Evolutionary conservation across 2,329 filamentous ascomycete genomes (phyloP).

Genomic region (Curvularia verruculosa): DNA sequence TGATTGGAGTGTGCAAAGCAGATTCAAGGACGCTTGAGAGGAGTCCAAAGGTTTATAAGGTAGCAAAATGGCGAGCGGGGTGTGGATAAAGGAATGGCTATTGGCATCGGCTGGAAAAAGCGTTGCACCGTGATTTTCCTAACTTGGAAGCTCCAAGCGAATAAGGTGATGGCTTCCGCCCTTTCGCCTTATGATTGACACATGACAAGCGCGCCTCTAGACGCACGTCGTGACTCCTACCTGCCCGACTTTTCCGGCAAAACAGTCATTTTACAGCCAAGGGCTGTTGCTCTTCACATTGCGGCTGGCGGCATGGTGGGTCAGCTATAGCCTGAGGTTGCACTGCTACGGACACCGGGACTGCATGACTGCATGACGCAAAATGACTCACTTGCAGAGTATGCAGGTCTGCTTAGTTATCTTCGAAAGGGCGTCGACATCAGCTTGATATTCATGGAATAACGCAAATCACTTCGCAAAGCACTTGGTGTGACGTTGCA

Average conservation of each 20-base stretch:
- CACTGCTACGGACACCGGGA: neutral
- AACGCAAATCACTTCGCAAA: neutral
- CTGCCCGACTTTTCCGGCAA: neutral
- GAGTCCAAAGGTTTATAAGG: slow-evolving; percentile 1
- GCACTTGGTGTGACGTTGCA: neutral
- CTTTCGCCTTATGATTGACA: slow-evolving; percentile 23
- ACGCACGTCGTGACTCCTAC: slow-evolving; percentile 15
- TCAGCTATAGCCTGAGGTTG: neutral
- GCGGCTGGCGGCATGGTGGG: neutral
- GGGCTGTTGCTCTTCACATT: neutral
- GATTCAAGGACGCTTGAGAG: neutral
- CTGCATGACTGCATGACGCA: neutral
- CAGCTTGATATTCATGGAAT: neutral
- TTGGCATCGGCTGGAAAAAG: slow-evolving; percentile 13
- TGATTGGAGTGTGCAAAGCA: neutral
- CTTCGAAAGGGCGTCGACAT: neutral
- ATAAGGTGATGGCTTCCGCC: slow-evolving; percentile 24
- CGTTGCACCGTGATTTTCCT: slow-evolving; percentile 4
- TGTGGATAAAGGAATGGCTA: slow-evolving; percentile 16
- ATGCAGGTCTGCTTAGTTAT: neutral
- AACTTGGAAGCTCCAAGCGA: slow-evolving; percentile 30
- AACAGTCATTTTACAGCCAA: neutral
- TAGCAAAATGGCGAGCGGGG: slow-evolving; percentile 16
- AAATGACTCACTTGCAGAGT: neutral
- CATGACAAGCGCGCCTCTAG: slow-evolving; percentile 8